These are phyloP conservation scores for Coniferiporia weirii DNA, from an alignment of 1,284 basidiomycete species.

Conservation along the genomic window DNA sequence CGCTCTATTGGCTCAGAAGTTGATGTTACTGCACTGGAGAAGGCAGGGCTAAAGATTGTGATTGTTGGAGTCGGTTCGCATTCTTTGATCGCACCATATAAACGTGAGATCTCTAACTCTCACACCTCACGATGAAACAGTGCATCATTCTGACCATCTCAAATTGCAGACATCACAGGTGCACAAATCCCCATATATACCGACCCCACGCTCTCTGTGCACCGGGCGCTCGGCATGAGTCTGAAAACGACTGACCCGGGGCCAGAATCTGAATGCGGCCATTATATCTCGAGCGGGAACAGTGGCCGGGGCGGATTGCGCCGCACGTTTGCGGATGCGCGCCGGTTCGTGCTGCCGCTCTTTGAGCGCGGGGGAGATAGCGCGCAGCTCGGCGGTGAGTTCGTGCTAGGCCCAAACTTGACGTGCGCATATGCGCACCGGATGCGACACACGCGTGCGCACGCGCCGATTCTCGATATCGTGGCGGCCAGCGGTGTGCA, in stretches of 20 bases:
- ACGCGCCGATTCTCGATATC: constrained; percentile 63
- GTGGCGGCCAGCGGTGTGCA: constrained; percentile 54
- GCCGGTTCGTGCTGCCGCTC: constrained; percentile 56
- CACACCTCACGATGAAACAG: too few relatives aligned
- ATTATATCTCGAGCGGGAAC: constrained; percentile 61
- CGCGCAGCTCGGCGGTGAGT: constrained; percentile 82
- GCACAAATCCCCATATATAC: constrained; percentile 66
- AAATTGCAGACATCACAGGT: constrained; percentile 49
- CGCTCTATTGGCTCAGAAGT: constrained; percentile 54
- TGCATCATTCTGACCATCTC: constrained; percentile 4
- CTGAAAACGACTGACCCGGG: constrained; percentile 44
- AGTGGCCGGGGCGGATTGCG: background rate
- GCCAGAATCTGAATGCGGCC: constrained; percentile 42
- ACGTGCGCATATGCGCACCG: constrained; percentile 64
- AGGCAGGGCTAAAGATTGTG: constrained; percentile 53
- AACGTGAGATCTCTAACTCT: constrained; percentile 35
- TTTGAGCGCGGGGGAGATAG: constrained; percentile 77
- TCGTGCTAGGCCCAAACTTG: constrained; percentile 76
- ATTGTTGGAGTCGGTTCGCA: constrained; percentile 77
- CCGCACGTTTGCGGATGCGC: constrained; percentile 6
- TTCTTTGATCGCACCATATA: constrained; percentile 68
- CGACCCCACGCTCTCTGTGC: constrained; percentile 68
- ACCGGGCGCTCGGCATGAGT: constrained; percentile 75
- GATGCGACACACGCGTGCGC: constrained; percentile 66
- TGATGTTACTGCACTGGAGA: constrained; percentile 47